Conservation (phyloP, 2,329 filamentous ascomycete genomes). For the Monosporascus sp. region DNA sequence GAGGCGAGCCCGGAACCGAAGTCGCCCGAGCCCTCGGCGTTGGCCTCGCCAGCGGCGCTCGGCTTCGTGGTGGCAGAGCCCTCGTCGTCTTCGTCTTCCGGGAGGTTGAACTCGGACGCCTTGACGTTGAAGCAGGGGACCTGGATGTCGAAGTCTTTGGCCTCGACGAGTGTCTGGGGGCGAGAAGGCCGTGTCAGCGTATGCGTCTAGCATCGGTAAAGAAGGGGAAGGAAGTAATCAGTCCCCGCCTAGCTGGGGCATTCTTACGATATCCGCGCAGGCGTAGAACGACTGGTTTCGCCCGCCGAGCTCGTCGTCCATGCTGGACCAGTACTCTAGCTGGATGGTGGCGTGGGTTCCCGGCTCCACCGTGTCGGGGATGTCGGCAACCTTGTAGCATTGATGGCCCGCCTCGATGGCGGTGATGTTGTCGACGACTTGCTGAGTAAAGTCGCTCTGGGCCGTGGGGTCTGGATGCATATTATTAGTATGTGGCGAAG, state of each 20-base stretch:
- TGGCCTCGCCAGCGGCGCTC: slow-evolving; percentile 1
- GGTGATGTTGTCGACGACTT: slow-evolving; percentile 24
- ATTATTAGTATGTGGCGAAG: slow-evolving; percentile 1
- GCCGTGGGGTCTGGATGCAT: slow-evolving; percentile 19
- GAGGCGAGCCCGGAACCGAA: slow-evolving; percentile 21
- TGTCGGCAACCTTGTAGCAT: slow-evolving; percentile 27
- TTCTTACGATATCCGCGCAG: slow-evolving; percentile 32
- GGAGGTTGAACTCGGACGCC: slow-evolving; percentile 21
- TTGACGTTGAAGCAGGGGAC: slow-evolving; percentile 36
- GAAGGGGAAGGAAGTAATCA: background rate
- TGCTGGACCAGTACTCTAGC: slow-evolving; percentile 29
- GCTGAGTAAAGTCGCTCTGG: slow-evolving; percentile 27
- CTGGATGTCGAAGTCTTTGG: slow-evolving; percentile 19
- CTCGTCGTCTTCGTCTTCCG: slow-evolving; percentile 3
- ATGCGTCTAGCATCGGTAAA: background rate
- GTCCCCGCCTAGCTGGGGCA: too few relatives aligned
- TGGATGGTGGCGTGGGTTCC: slow-evolving; percentile 32
- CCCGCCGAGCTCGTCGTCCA: slow-evolving; percentile 23
- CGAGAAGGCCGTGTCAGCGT: background rate
- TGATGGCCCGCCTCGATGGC: slow-evolving; percentile 30
- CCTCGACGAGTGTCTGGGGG: slow-evolving; percentile 28
- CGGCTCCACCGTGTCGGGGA: slow-evolving; percentile 19
- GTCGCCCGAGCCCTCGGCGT: slow-evolving; percentile 3
- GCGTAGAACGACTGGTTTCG: slow-evolving; percentile 31
- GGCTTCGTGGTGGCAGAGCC: slow-evolving; percentile 14